Base-by-base conservation (phyloP, 2,329 filamentous ascomycete species). In the Phyllosticta ampelicida region DNA sequence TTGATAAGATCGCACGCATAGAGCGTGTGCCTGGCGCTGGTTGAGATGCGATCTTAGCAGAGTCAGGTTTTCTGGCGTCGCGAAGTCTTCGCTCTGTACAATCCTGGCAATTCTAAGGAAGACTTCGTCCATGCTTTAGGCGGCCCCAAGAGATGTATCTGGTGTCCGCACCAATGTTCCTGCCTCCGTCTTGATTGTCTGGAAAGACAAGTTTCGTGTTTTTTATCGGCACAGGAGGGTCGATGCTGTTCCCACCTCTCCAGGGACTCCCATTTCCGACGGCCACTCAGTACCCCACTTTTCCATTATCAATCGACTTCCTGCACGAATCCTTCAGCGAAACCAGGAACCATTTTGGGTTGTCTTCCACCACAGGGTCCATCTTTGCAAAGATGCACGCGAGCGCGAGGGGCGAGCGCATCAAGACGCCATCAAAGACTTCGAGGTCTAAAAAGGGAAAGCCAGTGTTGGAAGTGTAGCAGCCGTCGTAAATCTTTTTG, bases 401-500 rank as follows among this genome's bases (percentile, higher is more conserved):
- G 48, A 59, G 23, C 19, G 49, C 49, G 28, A 59, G 53, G 20
- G 57, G 57, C 2, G 53, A 55, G 20, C 28, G 29, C 57, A 59
- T 59, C 28, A 59, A 28, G 51, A 19, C n/a, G 29, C 11, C 23
- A 30, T 59, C 57, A 36, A 59, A 59, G n/a, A 54, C 44, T n/a
- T 55, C 53, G 28, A 55, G 44, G 29, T 59, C 53, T 19, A 59
- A 53, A n/a, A 59, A 59, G 16, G 57, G 57, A 13, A 55, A 59
- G 3, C 53, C 53, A 9, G 53, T 52, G 53, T 59, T 59, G 13
- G 57, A 52, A 49, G 50, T 55, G 30, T 52, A 55, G 57, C 57
- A 59, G 53, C 55, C 57, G 48, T 49, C 51, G 57, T 59, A 59
- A 36, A 59, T 55, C 49, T 36, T 52, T 30, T 53, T 55, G 49